A percentile compares a stretch with the other conserved stretches of the same genome.
phyloP scores from a whole-genome alignment of 106 monocot genomes.

The Allium sativum region DNA sequence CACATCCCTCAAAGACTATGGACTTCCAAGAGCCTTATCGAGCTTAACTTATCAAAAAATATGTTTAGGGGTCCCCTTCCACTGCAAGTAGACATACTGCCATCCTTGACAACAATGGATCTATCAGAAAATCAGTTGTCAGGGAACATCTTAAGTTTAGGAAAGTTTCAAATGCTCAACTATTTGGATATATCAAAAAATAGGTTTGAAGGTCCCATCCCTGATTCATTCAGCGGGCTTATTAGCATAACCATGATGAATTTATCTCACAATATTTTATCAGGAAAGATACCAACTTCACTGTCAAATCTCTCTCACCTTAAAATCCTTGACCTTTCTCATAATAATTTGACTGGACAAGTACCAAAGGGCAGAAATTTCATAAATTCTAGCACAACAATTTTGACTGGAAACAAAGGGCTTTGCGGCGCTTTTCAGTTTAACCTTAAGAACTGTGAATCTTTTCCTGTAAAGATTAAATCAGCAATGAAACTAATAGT shows the following conservation, averaged over 20 bases:
- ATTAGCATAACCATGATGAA: slow-evolving; percentile 3
- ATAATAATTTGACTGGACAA: neutral
- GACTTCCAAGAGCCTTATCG: neutral
- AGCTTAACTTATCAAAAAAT: neutral
- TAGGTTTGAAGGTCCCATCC: slow-evolving; percentile 5
- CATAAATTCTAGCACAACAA: neutral
- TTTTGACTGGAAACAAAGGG: neutral
- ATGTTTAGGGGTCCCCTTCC: neutral
- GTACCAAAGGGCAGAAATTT: neutral
- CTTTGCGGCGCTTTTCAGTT: slow-evolving; percentile 1
- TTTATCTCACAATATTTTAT: slow-evolving; percentile 9
- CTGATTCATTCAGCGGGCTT: neutral
- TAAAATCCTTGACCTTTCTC: neutral
- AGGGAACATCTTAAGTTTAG: neutral
- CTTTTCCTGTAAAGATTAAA: neutral
- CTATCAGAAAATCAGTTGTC: neutral
- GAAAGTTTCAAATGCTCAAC: neutral
- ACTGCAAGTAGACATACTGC: neutral
- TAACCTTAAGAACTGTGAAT: neutral
- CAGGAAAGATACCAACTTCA: slow-evolving; percentile 12
- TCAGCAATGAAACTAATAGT: neutral
- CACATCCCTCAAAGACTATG: neutral
- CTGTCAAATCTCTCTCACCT: neutral
- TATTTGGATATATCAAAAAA: neutral
- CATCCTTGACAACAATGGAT: neutral